These are phyloP conservation scores for Backusella westeae DNA, from an alignment of 192 early-diverging fungal species.

Conservation along the genomic window DNA sequence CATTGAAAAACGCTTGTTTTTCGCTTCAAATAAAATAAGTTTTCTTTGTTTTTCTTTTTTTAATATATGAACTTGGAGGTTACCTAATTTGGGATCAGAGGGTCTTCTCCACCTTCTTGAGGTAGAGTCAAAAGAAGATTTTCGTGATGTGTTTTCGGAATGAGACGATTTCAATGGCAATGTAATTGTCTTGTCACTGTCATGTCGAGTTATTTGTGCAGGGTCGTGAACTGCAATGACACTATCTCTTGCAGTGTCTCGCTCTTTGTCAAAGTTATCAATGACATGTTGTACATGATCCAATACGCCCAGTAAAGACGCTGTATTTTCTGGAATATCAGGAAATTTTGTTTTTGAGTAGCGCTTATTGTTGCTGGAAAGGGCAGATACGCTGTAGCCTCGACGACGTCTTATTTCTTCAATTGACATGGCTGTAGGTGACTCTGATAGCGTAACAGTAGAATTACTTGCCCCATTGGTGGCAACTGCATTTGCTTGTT, in stretches of 20 bases:
- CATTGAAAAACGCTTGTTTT: neutral
- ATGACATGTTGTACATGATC: conserved; percentile 36
- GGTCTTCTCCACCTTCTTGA: conserved; percentile 7
- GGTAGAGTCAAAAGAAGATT: neutral
- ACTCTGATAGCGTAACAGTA: neutral
- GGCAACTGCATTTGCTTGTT: conserved; percentile 11
- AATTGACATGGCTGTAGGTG: neutral
- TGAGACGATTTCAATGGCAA: neutral
- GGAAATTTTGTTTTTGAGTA: neutral
- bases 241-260: conserved; percentile 32
- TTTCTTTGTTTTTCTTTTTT: neutral
- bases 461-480: neutral
- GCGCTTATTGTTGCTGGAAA: neutral
- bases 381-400: neutral
- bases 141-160: neutral
- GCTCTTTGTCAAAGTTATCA: conserved; percentile 34
- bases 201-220: neutral
- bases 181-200: conserved; percentile 2
- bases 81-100: conserved; percentile 13
- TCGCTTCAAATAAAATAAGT: neutral
- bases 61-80: neutral
- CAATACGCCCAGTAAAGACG: conserved; percentile 14
- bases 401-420: neutral
- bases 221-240: conserved; percentile 27
- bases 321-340: neutral